phyloP scores from a whole-genome alignment of 768 basidiomycete genomes.

The Coprinopsis sp. region DNA sequence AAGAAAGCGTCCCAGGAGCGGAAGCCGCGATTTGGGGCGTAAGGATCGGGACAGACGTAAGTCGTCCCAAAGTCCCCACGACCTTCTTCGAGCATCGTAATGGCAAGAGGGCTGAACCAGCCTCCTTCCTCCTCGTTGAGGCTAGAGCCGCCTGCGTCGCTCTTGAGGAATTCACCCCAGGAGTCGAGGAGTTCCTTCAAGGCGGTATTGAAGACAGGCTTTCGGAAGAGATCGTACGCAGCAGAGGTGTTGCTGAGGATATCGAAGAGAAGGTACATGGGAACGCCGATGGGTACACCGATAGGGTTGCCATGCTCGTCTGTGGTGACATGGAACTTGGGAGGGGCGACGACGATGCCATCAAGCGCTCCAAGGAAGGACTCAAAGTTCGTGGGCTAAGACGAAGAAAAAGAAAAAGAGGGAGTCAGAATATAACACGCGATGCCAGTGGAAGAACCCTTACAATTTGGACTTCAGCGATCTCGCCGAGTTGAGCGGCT shows the following conservation, averaged over 20 bases:
- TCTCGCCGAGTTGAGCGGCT: too few relatives aligned
- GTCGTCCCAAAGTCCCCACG: slow-evolving; percentile 27
- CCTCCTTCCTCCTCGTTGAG: slow-evolving; percentile 33
- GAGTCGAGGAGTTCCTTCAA: slow-evolving; percentile 45
- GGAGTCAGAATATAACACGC: not conserved
- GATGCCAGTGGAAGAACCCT: not conserved
- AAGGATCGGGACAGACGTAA: slow-evolving; percentile 23
- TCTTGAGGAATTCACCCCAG: slow-evolving; percentile 46
- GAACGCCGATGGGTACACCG: slow-evolving; percentile 39
- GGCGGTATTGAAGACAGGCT: slow-evolving; percentile 39
- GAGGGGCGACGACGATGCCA: slow-evolving; percentile 38
- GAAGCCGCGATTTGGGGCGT: slow-evolving; percentile 39
- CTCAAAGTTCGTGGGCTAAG: slow-evolving; percentile 26
- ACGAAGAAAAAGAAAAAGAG: not conserved
- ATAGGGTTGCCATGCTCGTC: not conserved
- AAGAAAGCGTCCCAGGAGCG: slow-evolving; percentile 56
- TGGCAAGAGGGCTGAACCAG: slow-evolving; percentile 38
- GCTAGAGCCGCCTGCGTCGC: slow-evolving; percentile 14
- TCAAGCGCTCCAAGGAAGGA: slow-evolving; percentile 38
- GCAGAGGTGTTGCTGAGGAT: slow-evolving; percentile 33
- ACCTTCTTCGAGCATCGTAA: slow-evolving; percentile 3
- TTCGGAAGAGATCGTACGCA: slow-evolving; percentile 30
- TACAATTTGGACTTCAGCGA: too few relatives aligned
- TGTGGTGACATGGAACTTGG: slow-evolving; percentile 21
- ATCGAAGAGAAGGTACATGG: slow-evolving; percentile 43